Base-by-base conservation (phyloP, 805 yeast species). In the Yarrowia sp. region DNA sequence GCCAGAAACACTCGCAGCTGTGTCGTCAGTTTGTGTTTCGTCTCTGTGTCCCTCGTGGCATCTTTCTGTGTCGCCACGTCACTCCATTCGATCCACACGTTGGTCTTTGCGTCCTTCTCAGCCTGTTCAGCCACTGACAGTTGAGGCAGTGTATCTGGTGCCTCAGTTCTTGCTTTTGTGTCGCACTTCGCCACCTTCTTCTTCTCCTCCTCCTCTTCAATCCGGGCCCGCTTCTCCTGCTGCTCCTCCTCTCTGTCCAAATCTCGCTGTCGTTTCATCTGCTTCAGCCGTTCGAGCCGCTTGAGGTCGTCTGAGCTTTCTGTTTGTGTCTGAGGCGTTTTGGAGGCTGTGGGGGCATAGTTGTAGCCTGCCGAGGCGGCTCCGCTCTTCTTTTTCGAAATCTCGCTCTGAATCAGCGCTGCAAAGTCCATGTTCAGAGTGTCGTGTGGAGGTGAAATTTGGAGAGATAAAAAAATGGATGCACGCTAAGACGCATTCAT, bases 1-100 rank as follows among this genome's bases (percentile, higher is more conserved):
- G 79, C 81, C 53, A 85, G 69, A 67, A 81, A 83, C n/a, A 77
- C 79, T 65, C 89, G 74, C 44, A 82, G 64, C 71, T 84, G 83
- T 1, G 22, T 14, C 2, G 42, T 33, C 13, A 58, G 64, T 17
- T 33, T 18, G 3, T 41, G 5, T 14, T 36, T 55, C 4, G 47
- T 39, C 10, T 11, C 61, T 7, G 14, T 9, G 14, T 41, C 47
- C 36, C 47, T 8, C 9, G 61, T 39, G 28, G 60, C 43, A 11
- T 39, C 60, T 44, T 51, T 51, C 10, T 39, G 39, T 1, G 61
- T 14, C 0, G 61, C 61, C 47, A 55, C 61, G 17, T 55, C 47
- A 15, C 42, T 22, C 61, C 61, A 55, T 5, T 6, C 28, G n/a
- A 55, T 55, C 11, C 61, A 17, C 38, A 55, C 61, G 13, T 55